Conservation (phyloP, 192 early-diverging fungal species). For the Borealophlyctis nickersoniae region DNA sequence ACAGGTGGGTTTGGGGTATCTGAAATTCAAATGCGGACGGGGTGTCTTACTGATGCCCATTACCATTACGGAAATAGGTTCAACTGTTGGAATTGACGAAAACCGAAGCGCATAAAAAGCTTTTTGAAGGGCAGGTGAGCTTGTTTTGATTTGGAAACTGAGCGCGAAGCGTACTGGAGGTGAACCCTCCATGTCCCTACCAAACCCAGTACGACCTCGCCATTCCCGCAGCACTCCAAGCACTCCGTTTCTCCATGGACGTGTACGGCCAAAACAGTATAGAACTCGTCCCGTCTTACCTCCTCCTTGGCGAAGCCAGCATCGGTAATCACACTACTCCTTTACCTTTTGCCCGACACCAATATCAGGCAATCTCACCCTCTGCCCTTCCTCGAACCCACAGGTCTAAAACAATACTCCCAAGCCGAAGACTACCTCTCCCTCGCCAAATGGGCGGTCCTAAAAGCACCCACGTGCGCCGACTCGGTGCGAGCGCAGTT, state of each 20-base stretch:
- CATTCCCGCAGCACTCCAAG: conserved; percentile 58
- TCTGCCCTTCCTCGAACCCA: too few relatives aligned
- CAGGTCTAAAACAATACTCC: conserved; percentile 48
- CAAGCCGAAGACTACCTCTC: conserved; percentile 61
- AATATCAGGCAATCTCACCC: not conserved
- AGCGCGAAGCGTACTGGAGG: not conserved
- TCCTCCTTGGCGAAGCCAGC: conserved; percentile 57
- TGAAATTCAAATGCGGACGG: too few relatives aligned
- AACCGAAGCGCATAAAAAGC: conserved; percentile 54
- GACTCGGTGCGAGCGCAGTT: conserved; percentile 42
- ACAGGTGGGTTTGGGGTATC: conserved; percentile 38
- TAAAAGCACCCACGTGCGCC: conserved; percentile 41
- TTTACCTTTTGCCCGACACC: not conserved
- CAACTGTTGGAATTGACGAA: conserved; percentile 48
- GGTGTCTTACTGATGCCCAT: too few relatives aligned
- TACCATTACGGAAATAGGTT: conserved; percentile 5
- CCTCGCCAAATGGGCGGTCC: conserved; percentile 57
- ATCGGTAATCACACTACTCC: conserved; percentile 36
- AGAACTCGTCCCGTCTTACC: conserved; percentile 56
- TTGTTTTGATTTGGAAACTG: not conserved
- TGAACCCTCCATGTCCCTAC: not conserved
- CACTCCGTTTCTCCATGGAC: conserved; percentile 54
- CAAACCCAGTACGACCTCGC: conserved; percentile 47
- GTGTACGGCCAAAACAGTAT: conserved; percentile 48
- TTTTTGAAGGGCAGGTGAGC: conserved; percentile 53